phyloP scores from a whole-genome alignment of 2,329 filamentous ascomycete species.

The Stylonectria norvegica region DNA sequence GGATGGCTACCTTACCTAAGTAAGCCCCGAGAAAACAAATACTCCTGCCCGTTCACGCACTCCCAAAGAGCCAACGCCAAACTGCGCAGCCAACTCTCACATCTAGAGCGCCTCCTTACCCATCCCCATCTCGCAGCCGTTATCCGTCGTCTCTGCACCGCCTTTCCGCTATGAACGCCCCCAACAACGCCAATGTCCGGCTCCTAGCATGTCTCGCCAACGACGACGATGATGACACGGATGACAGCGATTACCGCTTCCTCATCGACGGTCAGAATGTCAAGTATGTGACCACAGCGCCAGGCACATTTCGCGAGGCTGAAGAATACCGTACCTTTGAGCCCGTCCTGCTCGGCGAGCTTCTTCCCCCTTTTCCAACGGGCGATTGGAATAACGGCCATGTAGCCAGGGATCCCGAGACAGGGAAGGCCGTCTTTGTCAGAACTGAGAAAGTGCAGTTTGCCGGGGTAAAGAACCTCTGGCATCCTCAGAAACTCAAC shows the following conservation, averaged over 20 bases:
- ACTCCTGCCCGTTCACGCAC: background rate
- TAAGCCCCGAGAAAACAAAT: slow-evolving; percentile 2
- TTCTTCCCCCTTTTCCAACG: slow-evolving; percentile 35
- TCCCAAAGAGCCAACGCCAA: slow-evolving; percentile 1
- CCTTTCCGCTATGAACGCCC: no score
- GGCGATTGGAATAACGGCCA: slow-evolving; percentile 41
- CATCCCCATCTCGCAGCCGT: no score
- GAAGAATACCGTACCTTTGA: slow-evolving; percentile 33
- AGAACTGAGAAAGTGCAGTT: slow-evolving; percentile 24
- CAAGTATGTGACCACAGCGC: slow-evolving; percentile 40
- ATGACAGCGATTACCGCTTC: slow-evolving; percentile 36
- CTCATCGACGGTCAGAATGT: slow-evolving; percentile 34
- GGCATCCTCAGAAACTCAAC: slow-evolving; percentile 34
- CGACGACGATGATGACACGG: slow-evolving; percentile 17
- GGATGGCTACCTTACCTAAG: background rate
- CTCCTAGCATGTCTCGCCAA: slow-evolving; percentile 27
- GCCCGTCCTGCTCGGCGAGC: slow-evolving; percentile 29
- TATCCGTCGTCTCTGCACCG: no score
- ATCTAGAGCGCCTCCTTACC: slow-evolving; percentile 1
- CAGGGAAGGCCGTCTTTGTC: slow-evolving; percentile 27
- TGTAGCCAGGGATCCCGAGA: slow-evolving; percentile 26
- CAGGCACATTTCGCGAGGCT: slow-evolving; percentile 31
- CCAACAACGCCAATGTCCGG: slow-evolving; percentile 20
- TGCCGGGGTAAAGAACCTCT: slow-evolving; percentile 31
- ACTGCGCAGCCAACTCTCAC: slow-evolving; percentile 1